Conservation (phyloP, 257 asterid species). For the Petunia axillaris region DNA sequence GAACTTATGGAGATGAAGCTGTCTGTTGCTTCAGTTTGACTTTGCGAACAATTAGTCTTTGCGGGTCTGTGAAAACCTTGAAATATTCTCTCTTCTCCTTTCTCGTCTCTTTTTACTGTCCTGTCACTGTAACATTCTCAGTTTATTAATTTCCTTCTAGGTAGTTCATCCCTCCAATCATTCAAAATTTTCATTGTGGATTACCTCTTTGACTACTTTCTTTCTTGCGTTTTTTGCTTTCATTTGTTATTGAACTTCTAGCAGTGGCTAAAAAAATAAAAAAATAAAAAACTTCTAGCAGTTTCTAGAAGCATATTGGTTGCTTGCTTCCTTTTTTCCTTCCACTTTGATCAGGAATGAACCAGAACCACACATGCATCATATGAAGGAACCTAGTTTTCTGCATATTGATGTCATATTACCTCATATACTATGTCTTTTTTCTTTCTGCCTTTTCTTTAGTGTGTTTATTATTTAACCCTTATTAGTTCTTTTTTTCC, state of each 20-base stretch:
- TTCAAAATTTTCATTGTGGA: background rate
- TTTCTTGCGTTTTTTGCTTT: background rate
- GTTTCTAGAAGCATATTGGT: background rate
- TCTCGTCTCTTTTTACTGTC: background rate
- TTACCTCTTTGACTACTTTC: background rate
- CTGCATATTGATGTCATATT: background rate
- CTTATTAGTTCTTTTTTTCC: background rate
- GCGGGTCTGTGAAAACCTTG: slow-evolving; percentile 3
- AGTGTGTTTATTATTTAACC: background rate
- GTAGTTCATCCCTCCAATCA: background rate
- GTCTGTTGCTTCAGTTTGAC: slow-evolving; percentile 8
- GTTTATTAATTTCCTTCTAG: background rate
- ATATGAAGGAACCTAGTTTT: background rate
- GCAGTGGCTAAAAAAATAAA: background rate
- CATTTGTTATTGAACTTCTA: background rate
- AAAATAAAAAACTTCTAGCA: background rate
- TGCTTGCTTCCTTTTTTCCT: background rate
- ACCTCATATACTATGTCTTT: background rate
- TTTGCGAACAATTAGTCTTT: slow-evolving; percentile 7
- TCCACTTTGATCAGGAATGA: background rate
- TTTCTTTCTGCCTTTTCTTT: background rate
- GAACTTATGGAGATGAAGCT: slow-evolving; percentile 14
- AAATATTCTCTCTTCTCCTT: background rate
- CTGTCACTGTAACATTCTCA: background rate
- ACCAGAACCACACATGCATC: background rate